phyloP scores from a whole-genome alignment of 169 alveolate genomes.

The Besnoitia besnoiti region DNA sequence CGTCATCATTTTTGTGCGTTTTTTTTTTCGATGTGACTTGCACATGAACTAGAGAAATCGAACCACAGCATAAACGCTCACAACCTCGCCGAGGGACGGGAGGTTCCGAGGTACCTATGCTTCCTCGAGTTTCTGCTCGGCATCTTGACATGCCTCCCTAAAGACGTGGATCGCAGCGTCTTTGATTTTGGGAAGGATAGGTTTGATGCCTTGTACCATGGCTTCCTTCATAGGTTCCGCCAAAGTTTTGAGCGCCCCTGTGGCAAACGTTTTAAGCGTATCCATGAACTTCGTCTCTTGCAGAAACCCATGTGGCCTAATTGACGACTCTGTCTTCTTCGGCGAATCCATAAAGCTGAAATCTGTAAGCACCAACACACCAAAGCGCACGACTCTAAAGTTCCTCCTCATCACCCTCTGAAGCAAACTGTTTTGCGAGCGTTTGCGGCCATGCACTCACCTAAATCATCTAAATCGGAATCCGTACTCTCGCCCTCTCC shows the following conservation, averaged over 20 bases:
- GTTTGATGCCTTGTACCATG: neutral
- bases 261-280: slow-evolving; percentile 5
- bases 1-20: too few relatives aligned
- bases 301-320: slow-evolving; percentile 13
- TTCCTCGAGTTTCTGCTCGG: neutral
- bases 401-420: neutral
- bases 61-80: neutral
- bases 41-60: neutral
- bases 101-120: too few relatives aligned
- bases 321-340: neutral
- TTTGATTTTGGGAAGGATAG: neutral
- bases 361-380: neutral
- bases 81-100: too few relatives aligned
- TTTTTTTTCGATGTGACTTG: too few relatives aligned
- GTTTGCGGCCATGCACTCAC: neutral
- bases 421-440: neutral
- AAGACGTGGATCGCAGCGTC: neutral
- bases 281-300: slow-evolving; percentile 23
- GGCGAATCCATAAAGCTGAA: neutral
- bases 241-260: neutral
- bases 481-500: neutral
- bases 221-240: neutral
- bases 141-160: neutral
- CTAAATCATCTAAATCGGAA: neutral
- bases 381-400: neutral